These are phyloP conservation scores for Suillus subluteus DNA, from an alignment of 768 basidiomycete species.

Conservation along the genomic window DNA sequence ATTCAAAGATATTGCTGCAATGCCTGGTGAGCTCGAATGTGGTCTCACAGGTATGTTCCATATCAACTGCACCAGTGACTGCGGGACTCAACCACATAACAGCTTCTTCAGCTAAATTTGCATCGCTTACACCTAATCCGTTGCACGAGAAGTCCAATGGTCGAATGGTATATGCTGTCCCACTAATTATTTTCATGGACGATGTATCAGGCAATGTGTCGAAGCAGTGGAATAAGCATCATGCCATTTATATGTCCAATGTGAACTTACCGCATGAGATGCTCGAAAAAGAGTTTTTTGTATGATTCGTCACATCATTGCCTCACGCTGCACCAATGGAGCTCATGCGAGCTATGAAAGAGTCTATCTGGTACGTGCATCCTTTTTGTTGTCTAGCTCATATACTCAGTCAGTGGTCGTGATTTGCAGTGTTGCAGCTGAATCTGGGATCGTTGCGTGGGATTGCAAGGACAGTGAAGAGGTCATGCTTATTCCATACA, in stretches of 20 bases:
- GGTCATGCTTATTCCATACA: conserved; percentile 20
- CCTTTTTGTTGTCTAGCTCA: no score
- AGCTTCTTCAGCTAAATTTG: conserved; percentile 11
- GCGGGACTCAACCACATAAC: not conserved
- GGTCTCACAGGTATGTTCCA: conserved; percentile 10
- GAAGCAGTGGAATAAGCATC: conserved; percentile 51
- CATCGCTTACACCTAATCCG: conserved; percentile 13
- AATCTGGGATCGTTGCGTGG: conserved; percentile 28
- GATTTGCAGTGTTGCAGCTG: not conserved
- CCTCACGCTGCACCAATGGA: conserved; percentile 40
- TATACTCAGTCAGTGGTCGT: no score
- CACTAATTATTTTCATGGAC: conserved; percentile 27
- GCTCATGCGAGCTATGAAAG: conserved; percentile 39
- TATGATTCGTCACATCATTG: conserved; percentile 45
- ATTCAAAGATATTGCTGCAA: conserved; percentile 2
- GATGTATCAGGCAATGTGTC: conserved; percentile 48
- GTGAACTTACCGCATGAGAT: conserved; percentile 39
- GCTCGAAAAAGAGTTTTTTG: conserved; percentile 39
- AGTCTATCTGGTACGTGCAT: conserved; percentile 32
- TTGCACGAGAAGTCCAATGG: conserved; percentile 18
- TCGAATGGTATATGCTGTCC: not conserved
- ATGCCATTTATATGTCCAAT: conserved; percentile 43
- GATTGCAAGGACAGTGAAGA: conserved; percentile 28
- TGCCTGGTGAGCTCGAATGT: not conserved
- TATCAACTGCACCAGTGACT: not conserved